These are phyloP conservation scores for Wickerhamomyces bovis DNA, from an alignment of 805 yeast genomes.

Conservation along the genomic window DNA sequence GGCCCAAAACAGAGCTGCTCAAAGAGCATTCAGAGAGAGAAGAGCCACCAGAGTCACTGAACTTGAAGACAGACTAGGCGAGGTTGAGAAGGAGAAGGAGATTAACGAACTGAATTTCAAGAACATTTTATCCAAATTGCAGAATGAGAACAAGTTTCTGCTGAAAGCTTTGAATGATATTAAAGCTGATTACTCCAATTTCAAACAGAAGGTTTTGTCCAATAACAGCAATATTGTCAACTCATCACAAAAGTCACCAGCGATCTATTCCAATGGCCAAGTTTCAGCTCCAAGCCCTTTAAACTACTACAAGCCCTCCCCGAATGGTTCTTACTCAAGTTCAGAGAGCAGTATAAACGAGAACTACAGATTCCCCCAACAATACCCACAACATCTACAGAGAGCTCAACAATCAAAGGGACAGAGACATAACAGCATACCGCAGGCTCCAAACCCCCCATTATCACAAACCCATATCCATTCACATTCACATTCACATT, in stretches of 20 bases:
- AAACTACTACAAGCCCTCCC: slow-evolving; percentile 45
- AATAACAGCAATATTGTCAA: slow-evolving; percentile 12
- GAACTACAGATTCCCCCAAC: slow-evolving; percentile 8
- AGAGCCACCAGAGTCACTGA: slow-evolving; percentile 78
- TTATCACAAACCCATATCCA: slow-evolving; percentile 1
- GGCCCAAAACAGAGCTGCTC: slow-evolving; percentile 93
- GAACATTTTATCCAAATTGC: slow-evolving; percentile 18
- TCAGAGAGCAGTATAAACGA: slow-evolving; percentile 6
- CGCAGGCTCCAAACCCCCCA: slow-evolving; percentile 9
- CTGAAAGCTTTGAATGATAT: slow-evolving; percentile 26
- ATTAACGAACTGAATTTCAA: slow-evolving; percentile 37
- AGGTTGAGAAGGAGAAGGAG: slow-evolving; percentile 61
- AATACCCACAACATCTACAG: slow-evolving; percentile 1
- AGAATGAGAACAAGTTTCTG: slow-evolving; percentile 30
- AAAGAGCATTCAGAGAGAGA: slow-evolving; percentile 83
- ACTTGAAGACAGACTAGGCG: slow-evolving; percentile 62
- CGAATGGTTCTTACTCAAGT: slow-evolving; percentile 25
- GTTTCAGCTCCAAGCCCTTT: slow-evolving; percentile 23
- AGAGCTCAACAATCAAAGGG: neutral
- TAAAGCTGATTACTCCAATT: slow-evolving; percentile 19
- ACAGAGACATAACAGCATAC: neutral
- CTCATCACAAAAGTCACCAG: slow-evolving; percentile 17
- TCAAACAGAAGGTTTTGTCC: slow-evolving; percentile 14
- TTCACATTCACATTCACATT: slow-evolving; percentile 1
- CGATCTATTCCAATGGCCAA: slow-evolving; percentile 21